A percentile compares a stretch with the other conserved stretches of the same genome.
phyloP scores from a whole-genome alignment of 1,284 basidiomycete species.

The Irpex sp. region DNA sequence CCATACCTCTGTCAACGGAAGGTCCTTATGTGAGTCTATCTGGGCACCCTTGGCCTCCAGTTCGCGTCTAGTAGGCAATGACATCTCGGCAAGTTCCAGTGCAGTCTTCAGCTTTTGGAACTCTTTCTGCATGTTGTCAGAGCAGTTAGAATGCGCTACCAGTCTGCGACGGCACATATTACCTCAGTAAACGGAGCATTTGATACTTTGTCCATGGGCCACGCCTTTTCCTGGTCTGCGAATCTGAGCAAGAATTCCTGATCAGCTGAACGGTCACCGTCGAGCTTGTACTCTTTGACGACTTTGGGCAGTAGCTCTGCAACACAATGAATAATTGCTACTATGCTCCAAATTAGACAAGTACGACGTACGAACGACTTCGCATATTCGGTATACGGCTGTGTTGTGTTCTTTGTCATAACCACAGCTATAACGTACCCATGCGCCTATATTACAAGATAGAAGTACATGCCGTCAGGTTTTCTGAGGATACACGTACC shows the following conservation, averaged over 20 bases:
- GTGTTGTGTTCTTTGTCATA: slow-evolving; percentile 43
- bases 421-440: slow-evolving; percentile 77
- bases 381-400: slow-evolving; percentile 81
- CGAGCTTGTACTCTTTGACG: slow-evolving; percentile 72
- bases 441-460: slow-evolving; percentile 53
- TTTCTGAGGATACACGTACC: slow-evolving; percentile 41
- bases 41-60: slow-evolving; percentile 64
- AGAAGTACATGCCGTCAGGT: slow-evolving; percentile 18
- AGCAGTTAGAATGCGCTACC: neutral
- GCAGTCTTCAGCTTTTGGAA: slow-evolving; percentile 57
- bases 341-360: neutral
- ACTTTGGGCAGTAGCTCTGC: slow-evolving; percentile 48
- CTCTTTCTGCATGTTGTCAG: slow-evolving; percentile 53
- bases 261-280: slow-evolving; percentile 53
- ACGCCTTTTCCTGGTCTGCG: slow-evolving; percentile 56
- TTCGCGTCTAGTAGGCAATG: slow-evolving; percentile 61
- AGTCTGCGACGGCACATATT: slow-evolving; percentile 22
- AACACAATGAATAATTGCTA: slow-evolving; percentile 1
- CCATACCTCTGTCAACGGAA: slow-evolving; percentile 74
- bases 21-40: slow-evolving; percentile 53
- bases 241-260: slow-evolving; percentile 68
- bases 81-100: slow-evolving; percentile 53
- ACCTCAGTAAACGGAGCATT: slow-evolving; percentile 64
- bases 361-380: slow-evolving; percentile 58
- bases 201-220: slow-evolving; percentile 79